Percentiles rank a stretch among this genome's conserved stretches.
These are phyloP conservation scores for Boletus hoseneyae DNA, from an alignment of 1,284 basidiomycete species.

Conservation along the genomic window DNA sequence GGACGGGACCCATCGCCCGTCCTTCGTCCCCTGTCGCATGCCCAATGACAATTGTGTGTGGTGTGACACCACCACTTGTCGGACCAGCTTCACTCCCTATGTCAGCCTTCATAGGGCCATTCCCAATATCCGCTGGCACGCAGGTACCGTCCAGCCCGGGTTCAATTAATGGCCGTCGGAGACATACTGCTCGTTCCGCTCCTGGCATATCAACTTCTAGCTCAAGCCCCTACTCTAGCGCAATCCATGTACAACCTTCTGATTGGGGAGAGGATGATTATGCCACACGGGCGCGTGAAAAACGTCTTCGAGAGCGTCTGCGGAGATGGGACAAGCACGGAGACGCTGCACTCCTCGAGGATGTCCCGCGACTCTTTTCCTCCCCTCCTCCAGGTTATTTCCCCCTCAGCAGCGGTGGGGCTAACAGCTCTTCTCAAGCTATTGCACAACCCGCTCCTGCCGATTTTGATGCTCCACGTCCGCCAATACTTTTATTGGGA, in stretches of 20 bases:
- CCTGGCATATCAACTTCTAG: conserved; percentile 3
- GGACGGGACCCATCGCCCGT: conserved; percentile 57
- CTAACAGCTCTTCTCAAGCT: conserved; percentile 11
- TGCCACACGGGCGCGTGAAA: conserved; percentile 64
- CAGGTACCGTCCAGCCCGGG: conserved; percentile 5
- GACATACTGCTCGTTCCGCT: conserved; percentile 29
- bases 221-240: background rate
- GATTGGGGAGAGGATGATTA: conserved; percentile 65
- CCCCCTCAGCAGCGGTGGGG: conserved; percentile 4
- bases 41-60: conserved; percentile 80
- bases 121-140: conserved; percentile 6
- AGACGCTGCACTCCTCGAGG: conserved; percentile 51
- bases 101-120: conserved; percentile 7
- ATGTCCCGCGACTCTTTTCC: conserved; percentile 52
- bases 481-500: conserved; percentile 56
- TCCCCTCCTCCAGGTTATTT: conserved; percentile 19
- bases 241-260: conserved; percentile 13
- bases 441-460: conserved; percentile 15
- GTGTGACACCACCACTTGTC: conserved; percentile 69
- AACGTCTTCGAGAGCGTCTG: conserved; percentile 62
- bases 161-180: conserved; percentile 3
- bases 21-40: conserved; percentile 55
- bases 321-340: conserved; percentile 64
- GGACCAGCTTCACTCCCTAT: conserved; percentile 17
- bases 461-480: conserved; percentile 33